Conservation (phyloP, 139 green algal species). For the Diplosphaera chodatii region DNA sequence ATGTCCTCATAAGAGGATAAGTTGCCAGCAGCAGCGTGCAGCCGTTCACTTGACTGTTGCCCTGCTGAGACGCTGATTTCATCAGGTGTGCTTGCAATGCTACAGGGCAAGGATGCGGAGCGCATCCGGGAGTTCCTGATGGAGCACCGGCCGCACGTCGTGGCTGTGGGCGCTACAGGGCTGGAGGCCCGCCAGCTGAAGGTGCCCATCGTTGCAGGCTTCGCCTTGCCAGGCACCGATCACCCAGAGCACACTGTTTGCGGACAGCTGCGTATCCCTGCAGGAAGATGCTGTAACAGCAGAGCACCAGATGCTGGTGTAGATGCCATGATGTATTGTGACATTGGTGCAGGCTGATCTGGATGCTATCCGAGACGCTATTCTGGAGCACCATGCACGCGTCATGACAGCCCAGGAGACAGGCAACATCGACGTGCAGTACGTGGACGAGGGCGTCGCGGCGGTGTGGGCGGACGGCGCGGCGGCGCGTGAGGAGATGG, state of each 20-base stretch:
- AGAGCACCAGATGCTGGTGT: too few species aligned
- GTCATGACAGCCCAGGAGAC: constrained; percentile 3
- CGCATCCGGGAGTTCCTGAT: constrained; percentile 61
- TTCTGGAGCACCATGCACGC: constrained; percentile 47
- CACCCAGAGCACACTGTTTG: too few species aligned
- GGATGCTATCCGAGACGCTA: constrained; percentile 37
- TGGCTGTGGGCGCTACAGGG: constrained; percentile 59
- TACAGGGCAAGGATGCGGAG: constrained; percentile 24
- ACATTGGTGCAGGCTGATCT: constrained; percentile 52
- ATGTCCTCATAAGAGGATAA: too few species aligned
- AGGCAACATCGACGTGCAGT: constrained; percentile 48
- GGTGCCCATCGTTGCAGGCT: too few species aligned
- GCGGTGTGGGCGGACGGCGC: constrained; percentile 68
- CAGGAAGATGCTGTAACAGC: too few species aligned
- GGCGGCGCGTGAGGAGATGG: constrained; percentile 57
- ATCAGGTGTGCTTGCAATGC: not conserved
- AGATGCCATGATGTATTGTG: too few species aligned
- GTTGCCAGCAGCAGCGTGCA: too few species aligned
- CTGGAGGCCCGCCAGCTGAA: constrained; percentile 48
- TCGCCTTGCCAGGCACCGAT: too few species aligned
- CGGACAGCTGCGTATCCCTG: too few species aligned
- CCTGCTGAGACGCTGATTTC: too few species aligned
- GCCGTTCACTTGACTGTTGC: too few species aligned
- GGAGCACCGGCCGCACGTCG: constrained; percentile 70
- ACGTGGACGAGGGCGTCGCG: constrained; percentile 66